Conservation (phyloP, 306 rosid genomes). For the Medicago lupulina region DNA sequence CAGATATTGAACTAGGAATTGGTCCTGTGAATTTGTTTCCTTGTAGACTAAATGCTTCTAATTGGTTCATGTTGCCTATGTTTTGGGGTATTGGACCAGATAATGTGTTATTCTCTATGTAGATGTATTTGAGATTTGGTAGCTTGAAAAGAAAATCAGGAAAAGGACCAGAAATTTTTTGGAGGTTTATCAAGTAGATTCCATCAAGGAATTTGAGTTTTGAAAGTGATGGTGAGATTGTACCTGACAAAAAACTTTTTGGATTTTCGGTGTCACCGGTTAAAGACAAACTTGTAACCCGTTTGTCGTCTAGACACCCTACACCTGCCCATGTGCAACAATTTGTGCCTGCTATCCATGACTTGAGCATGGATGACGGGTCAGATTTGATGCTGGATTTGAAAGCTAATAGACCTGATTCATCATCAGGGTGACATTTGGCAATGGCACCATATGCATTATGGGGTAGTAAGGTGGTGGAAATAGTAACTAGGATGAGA, state of each 20-base stretch:
- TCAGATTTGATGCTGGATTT: conserved; percentile 75
- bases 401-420: conserved; percentile 69
- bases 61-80: conserved; percentile 53
- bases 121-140: conserved; percentile 53
- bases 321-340: conserved; percentile 82
- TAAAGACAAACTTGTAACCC: conserved; percentile 54
- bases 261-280: conserved; percentile 50
- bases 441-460: conserved; percentile 53
- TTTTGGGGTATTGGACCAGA: conserved; percentile 68
- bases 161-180: conserved; percentile 66
- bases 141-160: conserved; percentile 52
- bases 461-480: conserved; percentile 29
- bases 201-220: conserved; percentile 60
- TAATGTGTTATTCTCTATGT: conserved; percentile 67
- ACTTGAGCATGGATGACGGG: conserved; percentile 62
- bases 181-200: conserved; percentile 61
- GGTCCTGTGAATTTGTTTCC: conserved; percentile 71
- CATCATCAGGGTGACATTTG: conserved; percentile 68
- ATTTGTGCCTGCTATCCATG: conserved; percentile 68
- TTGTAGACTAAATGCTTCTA: conserved; percentile 43
- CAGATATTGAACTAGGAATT: conserved; percentile 69
- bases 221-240: conserved; percentile 65
- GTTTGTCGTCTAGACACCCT: conserved; percentile 47
- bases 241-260: conserved; percentile 53
- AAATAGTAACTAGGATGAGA: conserved; percentile 22